These are phyloP conservation scores for Gracilaria gracilis DNA, from an alignment of 23 red algal species.

Conservation along the genomic window DNA sequence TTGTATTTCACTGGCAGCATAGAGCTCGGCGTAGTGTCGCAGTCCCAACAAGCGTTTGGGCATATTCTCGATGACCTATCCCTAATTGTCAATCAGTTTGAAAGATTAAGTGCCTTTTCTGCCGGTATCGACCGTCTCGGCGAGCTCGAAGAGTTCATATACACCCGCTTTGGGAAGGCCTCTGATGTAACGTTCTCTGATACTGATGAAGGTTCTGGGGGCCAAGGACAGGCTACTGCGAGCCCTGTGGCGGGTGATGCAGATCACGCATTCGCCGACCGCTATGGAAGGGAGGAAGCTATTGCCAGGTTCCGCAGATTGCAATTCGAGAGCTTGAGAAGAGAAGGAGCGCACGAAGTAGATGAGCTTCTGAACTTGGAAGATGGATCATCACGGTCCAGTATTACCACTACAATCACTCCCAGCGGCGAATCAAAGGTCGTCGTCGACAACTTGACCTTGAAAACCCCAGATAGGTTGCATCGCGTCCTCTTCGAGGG, in stretches of 20 bases:
- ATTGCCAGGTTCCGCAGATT: constrained; percentile 43
- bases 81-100: constrained; percentile 94
- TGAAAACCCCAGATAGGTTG: constrained; percentile 71
- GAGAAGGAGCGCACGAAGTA: constrained; percentile 1
- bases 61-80: constrained; percentile 93
- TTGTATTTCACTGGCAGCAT: constrained; percentile 90
- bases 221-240: not conserved
- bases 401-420: constrained; percentile 36
- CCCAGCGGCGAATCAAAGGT: constrained; percentile 47
- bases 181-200: not conserved
- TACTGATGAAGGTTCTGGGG: not conserved
- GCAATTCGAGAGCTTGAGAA: constrained; percentile 11
- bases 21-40: constrained; percentile 90
- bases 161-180: constrained; percentile 57
- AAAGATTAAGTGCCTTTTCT: constrained; percentile 82
- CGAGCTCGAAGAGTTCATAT: constrained; percentile 90
- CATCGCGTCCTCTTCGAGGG: constrained; percentile 75
- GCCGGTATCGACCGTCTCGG: constrained; percentile 96
- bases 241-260: not conserved
- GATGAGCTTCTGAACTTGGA: constrained; percentile 40
- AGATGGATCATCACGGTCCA: not conserved
- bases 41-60: constrained; percentile 90
- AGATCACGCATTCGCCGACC: constrained; percentile 10
- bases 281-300: constrained; percentile 40
- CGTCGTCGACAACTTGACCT: constrained; percentile 63